phyloP scores from a whole-genome alignment of 2,329 filamentous ascomycete species.

The Paramyrothecium roridum region DNA sequence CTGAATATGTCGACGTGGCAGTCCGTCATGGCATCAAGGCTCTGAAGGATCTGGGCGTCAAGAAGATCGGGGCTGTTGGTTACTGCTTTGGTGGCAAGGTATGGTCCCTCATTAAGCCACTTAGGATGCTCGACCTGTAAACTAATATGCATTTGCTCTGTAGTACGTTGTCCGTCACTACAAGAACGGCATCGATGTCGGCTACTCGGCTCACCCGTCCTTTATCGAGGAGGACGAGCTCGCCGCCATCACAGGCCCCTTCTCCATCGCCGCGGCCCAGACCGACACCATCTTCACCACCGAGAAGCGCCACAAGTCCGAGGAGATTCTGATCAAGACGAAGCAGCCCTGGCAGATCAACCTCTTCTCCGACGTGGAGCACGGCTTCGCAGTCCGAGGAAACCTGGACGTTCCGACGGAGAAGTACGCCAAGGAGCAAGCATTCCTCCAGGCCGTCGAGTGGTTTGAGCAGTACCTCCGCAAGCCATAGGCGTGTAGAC shows the following conservation, averaged over 20 bases:
- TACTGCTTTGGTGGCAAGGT: conserved; percentile 66
- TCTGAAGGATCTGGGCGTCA: conserved; percentile 49
- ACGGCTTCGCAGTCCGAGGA: conserved; percentile 72
- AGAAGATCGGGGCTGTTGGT: conserved; percentile 53
- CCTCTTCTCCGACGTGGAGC: conserved; percentile 64
- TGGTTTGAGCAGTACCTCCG: conserved; percentile 63
- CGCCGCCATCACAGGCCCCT: conserved; percentile 49
- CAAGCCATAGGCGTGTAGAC: neutral
- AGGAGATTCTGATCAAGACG: conserved; percentile 54
- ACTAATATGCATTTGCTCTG: neutral
- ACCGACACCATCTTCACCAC: conserved; percentile 57
- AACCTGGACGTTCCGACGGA: conserved; percentile 49
- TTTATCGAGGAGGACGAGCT: conserved; percentile 60
- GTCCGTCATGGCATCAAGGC: conserved; percentile 44
- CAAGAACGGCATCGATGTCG: conserved; percentile 52
- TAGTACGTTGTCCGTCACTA: conserved; percentile 69
- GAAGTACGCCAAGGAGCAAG: conserved; percentile 74
- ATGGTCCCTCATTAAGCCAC: conserved; percentile 30
- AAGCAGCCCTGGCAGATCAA: conserved; percentile 63
- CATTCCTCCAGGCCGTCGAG: conserved; percentile 70
- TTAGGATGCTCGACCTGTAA: too few relatives aligned
- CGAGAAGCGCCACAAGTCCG: conserved; percentile 52
- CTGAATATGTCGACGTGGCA: conserved; percentile 28
- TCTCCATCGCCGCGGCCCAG: conserved; percentile 62
- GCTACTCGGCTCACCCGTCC: conserved; percentile 63